phyloP scores from a whole-genome alignment of 2,329 filamentous ascomycete species.

The Coniochaeta sp. region DNA sequence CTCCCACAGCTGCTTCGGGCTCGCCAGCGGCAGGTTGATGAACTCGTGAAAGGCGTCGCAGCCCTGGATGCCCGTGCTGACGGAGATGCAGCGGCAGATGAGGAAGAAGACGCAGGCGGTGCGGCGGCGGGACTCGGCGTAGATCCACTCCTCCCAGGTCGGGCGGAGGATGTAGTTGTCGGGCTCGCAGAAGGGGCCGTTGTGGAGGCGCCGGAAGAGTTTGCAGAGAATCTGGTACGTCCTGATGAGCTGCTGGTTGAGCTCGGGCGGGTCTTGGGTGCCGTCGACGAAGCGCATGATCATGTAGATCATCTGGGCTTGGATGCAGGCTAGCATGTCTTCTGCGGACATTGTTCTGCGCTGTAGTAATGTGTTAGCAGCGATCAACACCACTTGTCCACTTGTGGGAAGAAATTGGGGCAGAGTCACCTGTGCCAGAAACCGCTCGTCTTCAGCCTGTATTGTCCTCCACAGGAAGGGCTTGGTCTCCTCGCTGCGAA shows the following conservation, averaged over 20 bases:
- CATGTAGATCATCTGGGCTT: constrained; percentile 1
- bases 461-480: constrained; percentile 13
- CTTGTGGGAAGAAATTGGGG: no score
- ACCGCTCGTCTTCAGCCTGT: constrained; percentile 7
- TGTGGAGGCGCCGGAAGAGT: neutral
- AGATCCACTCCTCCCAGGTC: constrained; percentile 2
- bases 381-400: neutral
- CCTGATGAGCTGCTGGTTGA: neutral
- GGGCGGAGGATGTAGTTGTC: neutral
- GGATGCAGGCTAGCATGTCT: neutral
- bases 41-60: neutral
- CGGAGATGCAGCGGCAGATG: constrained; percentile 3
- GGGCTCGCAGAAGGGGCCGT: neutral
- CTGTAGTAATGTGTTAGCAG: neutral
- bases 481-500: constrained; percentile 10
- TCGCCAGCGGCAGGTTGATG: neutral
- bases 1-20: neutral
- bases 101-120: constrained; percentile 1
- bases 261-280: neutral
- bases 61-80: neutral
- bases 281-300: constrained; percentile 2
- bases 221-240: neutral
- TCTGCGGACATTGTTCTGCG: neutral
- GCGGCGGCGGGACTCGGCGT: neutral
- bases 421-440: neutral